These are phyloP conservation scores for Podaxis mareebaensis DNA, from an alignment of 768 basidiomycete species.

Conservation along the genomic window DNA sequence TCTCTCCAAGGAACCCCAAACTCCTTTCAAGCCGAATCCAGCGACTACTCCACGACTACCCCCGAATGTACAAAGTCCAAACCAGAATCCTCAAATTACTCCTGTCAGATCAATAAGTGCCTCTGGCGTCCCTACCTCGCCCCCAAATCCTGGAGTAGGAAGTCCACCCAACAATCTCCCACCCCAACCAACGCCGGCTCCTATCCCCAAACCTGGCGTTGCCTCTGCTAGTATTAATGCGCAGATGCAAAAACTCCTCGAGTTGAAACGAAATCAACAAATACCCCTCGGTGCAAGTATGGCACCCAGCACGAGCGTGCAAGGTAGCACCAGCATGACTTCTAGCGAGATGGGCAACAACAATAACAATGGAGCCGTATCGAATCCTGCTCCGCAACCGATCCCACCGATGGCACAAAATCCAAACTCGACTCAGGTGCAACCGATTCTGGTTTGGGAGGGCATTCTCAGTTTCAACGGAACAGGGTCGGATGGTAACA, in stretches of 20 bases:
- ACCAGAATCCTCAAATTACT: conserved; percentile 5
- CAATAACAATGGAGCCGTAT: neutral
- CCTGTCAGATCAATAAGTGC: conserved; percentile 1
- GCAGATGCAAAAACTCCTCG: conserved; percentile 20
- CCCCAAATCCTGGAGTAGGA: neutral
- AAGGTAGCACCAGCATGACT: neutral
- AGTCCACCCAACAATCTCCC: neutral
- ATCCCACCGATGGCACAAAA: conserved; percentile 3
- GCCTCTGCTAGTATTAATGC: neutral
- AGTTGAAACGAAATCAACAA: conserved; percentile 10
- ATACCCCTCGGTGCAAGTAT: conserved; percentile 21
- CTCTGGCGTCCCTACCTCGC: neutral
- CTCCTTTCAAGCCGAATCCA: conserved; percentile 1
- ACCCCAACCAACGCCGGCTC: neutral
- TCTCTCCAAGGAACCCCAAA: neutral
- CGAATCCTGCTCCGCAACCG: neutral
- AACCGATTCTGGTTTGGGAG: conserved; percentile 39
- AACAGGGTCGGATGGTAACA: conserved; percentile 29
- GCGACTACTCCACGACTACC: conserved; percentile 3
- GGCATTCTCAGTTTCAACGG: conserved; percentile 51
- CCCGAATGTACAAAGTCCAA: conserved; percentile 10
- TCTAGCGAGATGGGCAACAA: neutral
- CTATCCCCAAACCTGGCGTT: neutral
- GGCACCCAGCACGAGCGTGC: neutral
- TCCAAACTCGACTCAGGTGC: conserved; percentile 3